Base-by-base conservation (phyloP, 768 basidiomycete genomes). In the Panaeolus papilionaceus region DNA sequence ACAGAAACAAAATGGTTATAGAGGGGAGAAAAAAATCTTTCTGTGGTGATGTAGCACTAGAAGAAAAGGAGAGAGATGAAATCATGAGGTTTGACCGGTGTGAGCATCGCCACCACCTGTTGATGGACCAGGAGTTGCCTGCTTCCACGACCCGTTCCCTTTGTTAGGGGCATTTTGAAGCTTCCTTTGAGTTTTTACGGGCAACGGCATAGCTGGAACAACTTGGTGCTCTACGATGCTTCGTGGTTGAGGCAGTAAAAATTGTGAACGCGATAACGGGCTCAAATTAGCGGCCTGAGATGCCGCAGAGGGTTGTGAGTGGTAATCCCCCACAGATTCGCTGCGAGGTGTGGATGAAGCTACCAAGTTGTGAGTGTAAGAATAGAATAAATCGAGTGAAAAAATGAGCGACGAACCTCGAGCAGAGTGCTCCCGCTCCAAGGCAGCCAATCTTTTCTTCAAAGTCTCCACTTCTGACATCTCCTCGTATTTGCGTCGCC, bases 141-240 rank as follows among this genome's bases (percentile, higher is more conserved):
- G 54, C 28, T 58, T 58, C 54, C 54, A 58, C 28, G 54, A 28
- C 10, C 54, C 28, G 16, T 28, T 58, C 3, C 26, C 54, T 33
- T 33, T 58, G 33, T 58, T 37, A 12, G 54, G 28, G 16, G 26
- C 54, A 12, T 58, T 58, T 4, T 62, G 62, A 37, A 69, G 65
- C 38, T 69, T 69, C 42, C 68, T 62, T 33, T 69, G 68, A 2
- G 68, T 64, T 47, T 69, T 69, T 11, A 68, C 65, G 18, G 67
- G 67, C 14, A 69, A 5, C 0, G 54, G 54, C 54, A 58, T 58
- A 23, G 54, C 54, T 33, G 54, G 54, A 3, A 58, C 28, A 4
- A 58, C 28, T 58, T 58, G 54, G n/a, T 58, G 54, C 33, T 58
- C 54, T 33, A 58, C 54, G n/a, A 33, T 28, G 9, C 20, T 4